Percentiles rank a stretch among this genome's conserved stretches.
Conservation (phyloP, 257 asterid species). For the Gentiana macrophylla region DNA sequence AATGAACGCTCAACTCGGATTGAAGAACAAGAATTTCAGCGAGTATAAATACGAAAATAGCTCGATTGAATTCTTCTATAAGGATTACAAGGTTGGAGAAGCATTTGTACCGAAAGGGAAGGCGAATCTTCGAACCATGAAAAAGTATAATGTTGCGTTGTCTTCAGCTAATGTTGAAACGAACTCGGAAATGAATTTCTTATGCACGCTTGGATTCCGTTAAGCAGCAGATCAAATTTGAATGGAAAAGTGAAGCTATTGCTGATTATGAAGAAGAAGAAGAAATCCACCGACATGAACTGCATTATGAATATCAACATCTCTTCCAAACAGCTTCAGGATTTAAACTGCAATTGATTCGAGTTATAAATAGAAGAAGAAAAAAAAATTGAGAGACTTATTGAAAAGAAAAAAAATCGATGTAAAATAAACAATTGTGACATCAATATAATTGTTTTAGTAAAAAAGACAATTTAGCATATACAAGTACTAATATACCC, state of each 20-base stretch:
- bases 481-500: too few species aligned
- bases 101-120: conserved; percentile 9
- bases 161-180: conserved; percentile 5
- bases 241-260: conserved; percentile 32
- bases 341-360: too few species aligned
- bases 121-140: conserved; percentile 18
- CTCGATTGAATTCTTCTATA: conserved; percentile 17
- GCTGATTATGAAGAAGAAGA: conserved; percentile 32
- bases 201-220: conserved; percentile 13
- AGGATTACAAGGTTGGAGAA: conserved; percentile 10
- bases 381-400: too few species aligned
- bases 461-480: too few species aligned
- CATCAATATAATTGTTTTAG: too few species aligned
- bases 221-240: conserved; percentile 9
- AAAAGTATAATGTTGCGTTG: conserved; percentile 5
- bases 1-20: neutral
- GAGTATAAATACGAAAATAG: conserved; percentile 24
- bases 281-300: conserved; percentile 23
- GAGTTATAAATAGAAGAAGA: too few species aligned
- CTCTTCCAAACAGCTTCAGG: too few species aligned
- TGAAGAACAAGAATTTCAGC: conserved; percentile 39
- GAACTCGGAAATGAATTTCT: conserved; percentile 13
- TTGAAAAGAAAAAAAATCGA: too few species aligned
- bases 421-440: too few species aligned
- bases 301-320: conserved; percentile 12